Base-by-base conservation (phyloP, 805 yeast species). In the Metschnikowia rubicola region DNA sequence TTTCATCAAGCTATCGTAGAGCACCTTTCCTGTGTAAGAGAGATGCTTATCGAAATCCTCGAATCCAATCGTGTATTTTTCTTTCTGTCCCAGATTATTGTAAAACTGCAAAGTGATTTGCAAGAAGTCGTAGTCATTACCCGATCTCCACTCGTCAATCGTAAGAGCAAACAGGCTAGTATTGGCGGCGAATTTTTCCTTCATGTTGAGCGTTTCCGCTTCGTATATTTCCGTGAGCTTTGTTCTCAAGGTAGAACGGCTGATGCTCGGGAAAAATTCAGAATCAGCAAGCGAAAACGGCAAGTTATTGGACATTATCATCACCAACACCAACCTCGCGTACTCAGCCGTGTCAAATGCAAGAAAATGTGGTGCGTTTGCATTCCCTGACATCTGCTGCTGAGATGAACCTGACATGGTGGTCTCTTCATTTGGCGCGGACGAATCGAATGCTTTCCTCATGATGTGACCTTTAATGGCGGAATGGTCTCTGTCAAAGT, bases 11-110 rank as follows among this genome's bases (percentile, higher is more conserved):
- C 11, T 5, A 3, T 35, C 35, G 10, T 11, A 35, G 13, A 35
- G 10, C 12, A 19, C 15, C 5, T 41, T 33, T 10, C 45, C 45
- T 30, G 45, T 42, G 39, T 42, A 36, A 29, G 45, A 35, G 19
- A 35, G 10, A 30, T 7, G n/a, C 21, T 42, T 39, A n/a, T 42
- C 17, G 31, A 42, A 35, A 11, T 2, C n/a, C 34, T 41, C 44
- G 28, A 42, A 42, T 17, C 45, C 40, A 10, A 42, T 42, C 11
- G 15, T 42, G 21, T 42, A 42, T 10, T n/a, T 42, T 39, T 42
- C 40, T n/a, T 26, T 21, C 17, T 41, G 29, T 2, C 26, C 30
- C 8, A n/a, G 12, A 19, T 34, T 10, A 35, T 36, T 42, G 45
- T 35, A 36, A 30, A 42, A 42, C 12, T 30, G 39, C n/a, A 42